These are phyloP conservation scores for Porogramme epimiltina DNA, from an alignment of 1,284 basidiomycete species.

Conservation along the genomic window DNA sequence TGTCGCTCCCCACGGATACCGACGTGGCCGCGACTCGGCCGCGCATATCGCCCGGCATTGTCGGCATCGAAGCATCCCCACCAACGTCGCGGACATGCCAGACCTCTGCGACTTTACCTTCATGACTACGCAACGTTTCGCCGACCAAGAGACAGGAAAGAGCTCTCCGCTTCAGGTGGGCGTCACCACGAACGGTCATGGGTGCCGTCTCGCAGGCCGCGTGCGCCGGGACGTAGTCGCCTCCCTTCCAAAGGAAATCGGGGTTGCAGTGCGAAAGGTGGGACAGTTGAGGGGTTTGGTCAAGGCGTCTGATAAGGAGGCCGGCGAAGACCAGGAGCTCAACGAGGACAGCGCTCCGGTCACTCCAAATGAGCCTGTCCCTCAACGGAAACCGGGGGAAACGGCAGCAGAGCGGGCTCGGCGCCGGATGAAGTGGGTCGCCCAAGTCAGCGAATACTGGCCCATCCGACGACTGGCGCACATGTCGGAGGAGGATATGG, in stretches of 20 bases:
- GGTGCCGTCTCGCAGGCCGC: conserved; percentile 84
- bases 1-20: conserved; percentile 33
- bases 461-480: conserved; percentile 77
- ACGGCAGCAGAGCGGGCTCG: conserved; percentile 51
- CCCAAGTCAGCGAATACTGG: conserved; percentile 95
- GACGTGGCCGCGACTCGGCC: conserved; percentile 55
- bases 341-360: conserved; percentile 57
- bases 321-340: conserved; percentile 40
- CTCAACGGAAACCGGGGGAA: conserved; percentile 53
- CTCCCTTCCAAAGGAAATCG: conserved; percentile 74
- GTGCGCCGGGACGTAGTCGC: conserved; percentile 84
- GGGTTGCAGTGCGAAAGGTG: conserved; percentile 78
- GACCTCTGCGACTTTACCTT: conserved; percentile 90
- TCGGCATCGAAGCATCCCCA: conserved; percentile 62
- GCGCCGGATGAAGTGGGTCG: conserved; percentile 84
- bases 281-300: conserved; percentile 72
- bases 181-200: conserved; percentile 90
- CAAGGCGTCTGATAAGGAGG: conserved; percentile 37
- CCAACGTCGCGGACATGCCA: conserved; percentile 89
- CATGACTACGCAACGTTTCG: conserved; percentile 85
- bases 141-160: conserved; percentile 44
- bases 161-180: conserved; percentile 80
- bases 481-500: conserved; percentile 74
- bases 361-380: conserved; percentile 84
- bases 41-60: conserved; percentile 57